Evolutionary conservation across 306 rosid species (phyloP).

Genomic region (Lathyrus sativus): DNA sequence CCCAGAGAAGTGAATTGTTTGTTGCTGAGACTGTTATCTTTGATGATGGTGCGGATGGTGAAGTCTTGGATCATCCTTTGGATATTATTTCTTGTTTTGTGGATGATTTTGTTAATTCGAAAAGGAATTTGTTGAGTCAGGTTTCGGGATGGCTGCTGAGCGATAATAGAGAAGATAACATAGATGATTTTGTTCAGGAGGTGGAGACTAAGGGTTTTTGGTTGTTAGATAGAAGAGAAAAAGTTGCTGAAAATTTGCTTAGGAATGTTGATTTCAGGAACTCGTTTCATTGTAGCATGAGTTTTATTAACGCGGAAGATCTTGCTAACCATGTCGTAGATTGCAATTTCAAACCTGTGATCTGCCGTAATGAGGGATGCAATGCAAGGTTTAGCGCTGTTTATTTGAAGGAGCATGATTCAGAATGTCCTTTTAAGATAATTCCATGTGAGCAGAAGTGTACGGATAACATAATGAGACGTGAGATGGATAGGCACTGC

Average conservation of each 20-base stretch:
- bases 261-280: slow-evolving; percentile 74
- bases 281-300: slow-evolving; percentile 59
- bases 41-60: slow-evolving; percentile 55
- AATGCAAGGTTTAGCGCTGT: slow-evolving; percentile 53
- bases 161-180: slow-evolving; percentile 83
- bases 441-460: slow-evolving; percentile 86
- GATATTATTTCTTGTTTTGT: slow-evolving; percentile 71
- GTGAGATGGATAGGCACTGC: slow-evolving; percentile 92
- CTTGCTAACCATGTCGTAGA: slow-evolving; percentile 50
- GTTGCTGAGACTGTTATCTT: slow-evolving; percentile 67
- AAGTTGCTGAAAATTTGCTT: slow-evolving; percentile 46
- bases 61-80: slow-evolving; percentile 60
- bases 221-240: slow-evolving; percentile 65
- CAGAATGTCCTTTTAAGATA: slow-evolving; percentile 70
- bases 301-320: slow-evolving; percentile 51
- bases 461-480: slow-evolving; percentile 60
- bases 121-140: slow-evolving; percentile 71
- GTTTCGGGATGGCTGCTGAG: slow-evolving; percentile 83
- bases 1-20: slow-evolving; percentile 69
- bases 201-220: slow-evolving; percentile 76
- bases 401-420: slow-evolving; percentile 67
- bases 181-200: slow-evolving; percentile 85
- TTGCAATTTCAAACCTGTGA: slow-evolving; percentile 59
- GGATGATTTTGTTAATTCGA: slow-evolving; percentile 66
- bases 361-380: slow-evolving; percentile 68